Evolutionary conservation across 495 filamentous ascomycete genomes (phyloP), one percentile per base, ranked within the genome.

Genomic region (Tuber umbilicatum): DNA sequence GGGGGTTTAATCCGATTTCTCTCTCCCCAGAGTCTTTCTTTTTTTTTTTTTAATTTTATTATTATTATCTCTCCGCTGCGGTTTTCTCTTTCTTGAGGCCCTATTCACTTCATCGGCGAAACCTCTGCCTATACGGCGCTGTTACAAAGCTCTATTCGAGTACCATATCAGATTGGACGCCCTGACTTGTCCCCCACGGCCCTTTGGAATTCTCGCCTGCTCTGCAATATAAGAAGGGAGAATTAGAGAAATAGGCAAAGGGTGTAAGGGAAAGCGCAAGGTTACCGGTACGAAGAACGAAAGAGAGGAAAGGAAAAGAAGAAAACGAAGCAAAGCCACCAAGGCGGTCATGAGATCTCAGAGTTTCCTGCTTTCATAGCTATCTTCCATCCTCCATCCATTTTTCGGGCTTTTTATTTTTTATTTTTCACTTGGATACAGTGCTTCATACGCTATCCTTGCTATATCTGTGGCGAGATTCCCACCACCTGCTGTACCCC

Each of bases 301-400:
- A 73, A 41, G 31, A 41, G 12, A 68, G 39, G 70, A 6, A 72
- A 73, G 73, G 78, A 79, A 55, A 69, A 41, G 41, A 73, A 70
- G 37, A 70, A 75, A 70, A 42, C 41, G 39, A 43, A 55, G 70
- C 69, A 45, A 38, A 55, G 68, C 38, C 75, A 64, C 64, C 69
- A 60, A 64, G 71, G 69, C 45, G 77, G 77, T 79, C 77, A 79
- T 79, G 77, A 79, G 77, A 79, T 79, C 77, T 79, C 69, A 35
- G 55, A 64, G n/a, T 64, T 14, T 35, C 55, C 27, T 64, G 14
- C 12, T 64, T 64, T 64, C 31, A 64, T 64, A 64, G 27, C 14
- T 5, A 31, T 64, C 55, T 35, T 27, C 55, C 27, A 64, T 35
- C 55, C 35, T 64, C 27, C 55, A 35, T 64, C 55, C 55, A 35